A percentile compares a stretch with the other conserved stretches of the same genome.
Evolutionary conservation across 768 basidiomycete genomes (phyloP).

Genomic region (Naganishia vaughanmartiniae): DNA sequence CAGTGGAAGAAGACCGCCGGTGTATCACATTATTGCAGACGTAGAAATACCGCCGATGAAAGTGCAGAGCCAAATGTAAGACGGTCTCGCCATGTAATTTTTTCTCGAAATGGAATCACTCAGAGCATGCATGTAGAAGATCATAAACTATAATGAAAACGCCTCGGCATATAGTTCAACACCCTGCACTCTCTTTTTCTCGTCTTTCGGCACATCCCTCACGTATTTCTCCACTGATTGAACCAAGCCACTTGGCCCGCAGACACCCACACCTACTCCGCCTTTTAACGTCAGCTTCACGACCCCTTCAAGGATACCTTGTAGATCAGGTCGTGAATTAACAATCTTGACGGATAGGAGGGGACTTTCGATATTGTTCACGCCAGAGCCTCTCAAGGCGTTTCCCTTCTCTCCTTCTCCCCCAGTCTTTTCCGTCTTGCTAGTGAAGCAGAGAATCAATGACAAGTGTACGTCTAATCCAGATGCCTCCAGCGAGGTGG

Average conservation of each 20-base stretch:
- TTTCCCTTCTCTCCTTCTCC: not conserved
- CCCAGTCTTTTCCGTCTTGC: not conserved
- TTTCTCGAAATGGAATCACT: too few relatives aligned
- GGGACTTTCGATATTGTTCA: not conserved
- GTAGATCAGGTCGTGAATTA: slow-evolving; percentile 31
- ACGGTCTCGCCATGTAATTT: too few relatives aligned
- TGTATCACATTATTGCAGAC: too few relatives aligned
- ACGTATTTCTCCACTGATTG: slow-evolving; percentile 29
- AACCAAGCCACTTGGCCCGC: slow-evolving; percentile 32
- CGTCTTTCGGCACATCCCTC: not conserved
- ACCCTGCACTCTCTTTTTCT: slow-evolving; percentile 22
- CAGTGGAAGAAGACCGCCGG: too few relatives aligned
- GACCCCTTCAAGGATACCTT: slow-evolving; percentile 14
- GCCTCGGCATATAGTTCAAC: slow-evolving; percentile 26
- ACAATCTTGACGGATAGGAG: slow-evolving; percentile 10
- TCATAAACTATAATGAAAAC: slow-evolving; percentile 28
- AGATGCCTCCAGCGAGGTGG: not conserved
- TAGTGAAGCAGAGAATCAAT: slow-evolving; percentile 21
- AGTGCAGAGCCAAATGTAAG: too few relatives aligned
- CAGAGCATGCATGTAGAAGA: too few relatives aligned
- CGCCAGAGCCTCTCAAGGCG: not conserved
- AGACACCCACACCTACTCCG: slow-evolving; percentile 34
- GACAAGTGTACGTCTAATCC: slow-evolving; percentile 5
- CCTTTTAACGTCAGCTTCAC: slow-evolving; percentile 18
- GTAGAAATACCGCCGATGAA: too few relatives aligned